Evolutionary conservation across 768 basidiomycete genomes (phyloP).

Genomic region (Mycena kentingensis): DNA sequence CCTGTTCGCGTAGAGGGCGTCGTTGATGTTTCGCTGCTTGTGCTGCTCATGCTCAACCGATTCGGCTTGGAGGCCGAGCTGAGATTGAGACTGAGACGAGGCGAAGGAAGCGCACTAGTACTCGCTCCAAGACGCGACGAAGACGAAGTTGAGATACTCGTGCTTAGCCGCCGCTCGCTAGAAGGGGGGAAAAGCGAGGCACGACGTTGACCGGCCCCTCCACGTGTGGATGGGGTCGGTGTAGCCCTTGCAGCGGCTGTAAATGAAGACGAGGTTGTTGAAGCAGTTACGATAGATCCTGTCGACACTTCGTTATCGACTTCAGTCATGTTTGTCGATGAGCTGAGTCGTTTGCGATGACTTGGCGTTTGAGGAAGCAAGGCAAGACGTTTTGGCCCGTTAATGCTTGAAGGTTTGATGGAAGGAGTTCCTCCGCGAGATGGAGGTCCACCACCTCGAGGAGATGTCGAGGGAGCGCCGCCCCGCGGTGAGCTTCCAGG

Average conservation of each 20-base stretch:
- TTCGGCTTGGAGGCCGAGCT: constrained; percentile 12
- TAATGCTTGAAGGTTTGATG: background rate
- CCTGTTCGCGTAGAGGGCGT: constrained; percentile 43
- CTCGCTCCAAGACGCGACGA: constrained; percentile 11
- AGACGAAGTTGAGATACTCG: background rate
- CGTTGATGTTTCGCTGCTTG: constrained; percentile 37
- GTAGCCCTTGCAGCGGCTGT: constrained; percentile 22
- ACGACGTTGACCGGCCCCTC: constrained; percentile 12
- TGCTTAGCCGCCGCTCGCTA: constrained; percentile 18
- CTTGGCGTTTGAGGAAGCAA: constrained; percentile 18
- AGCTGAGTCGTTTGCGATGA: constrained; percentile 20
- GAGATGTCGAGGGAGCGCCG: background rate
- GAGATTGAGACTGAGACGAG: constrained; percentile 3
- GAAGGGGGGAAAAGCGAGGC: constrained; percentile 17
- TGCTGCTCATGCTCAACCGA: constrained; percentile 24
- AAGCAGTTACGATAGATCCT: constrained; percentile 4
- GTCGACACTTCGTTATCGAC: constrained; percentile 20
- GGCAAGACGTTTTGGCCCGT: constrained; percentile 12
- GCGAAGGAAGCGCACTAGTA: background rate
- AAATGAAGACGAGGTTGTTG: constrained; percentile 15
- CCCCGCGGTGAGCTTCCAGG: constrained; percentile 7
- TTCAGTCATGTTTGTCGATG: constrained; percentile 7
- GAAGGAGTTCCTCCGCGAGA: constrained; percentile 5
- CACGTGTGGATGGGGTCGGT: constrained; percentile 17
- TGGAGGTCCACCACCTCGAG: background rate